These are phyloP conservation scores for Parsonsia alboflavescens DNA, from an alignment of 257 asterid genomes.

Conservation along the genomic window DNA sequence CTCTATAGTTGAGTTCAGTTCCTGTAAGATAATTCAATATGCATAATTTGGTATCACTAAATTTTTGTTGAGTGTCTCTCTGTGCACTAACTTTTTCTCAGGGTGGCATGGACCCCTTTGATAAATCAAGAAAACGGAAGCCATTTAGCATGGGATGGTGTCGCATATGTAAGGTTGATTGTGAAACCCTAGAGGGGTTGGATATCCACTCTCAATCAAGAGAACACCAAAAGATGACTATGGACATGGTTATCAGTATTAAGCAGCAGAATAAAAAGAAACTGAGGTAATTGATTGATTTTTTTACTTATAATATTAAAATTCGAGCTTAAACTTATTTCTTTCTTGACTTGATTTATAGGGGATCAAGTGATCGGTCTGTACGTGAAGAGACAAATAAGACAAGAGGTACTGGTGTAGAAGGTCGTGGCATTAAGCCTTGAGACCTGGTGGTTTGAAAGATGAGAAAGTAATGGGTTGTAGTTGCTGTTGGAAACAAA, in stretches of 20 bases:
- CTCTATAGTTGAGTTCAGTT: background rate
- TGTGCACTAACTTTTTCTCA: conserved; percentile 19
- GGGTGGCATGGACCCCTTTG: conserved; percentile 59
- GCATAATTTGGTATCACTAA: background rate
- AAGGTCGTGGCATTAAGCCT: conserved; percentile 55
- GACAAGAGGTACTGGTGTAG: conserved; percentile 43
- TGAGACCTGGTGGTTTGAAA: conserved; percentile 28
- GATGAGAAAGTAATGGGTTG: conserved; percentile 28
- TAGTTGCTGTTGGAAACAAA: conserved; percentile 30
- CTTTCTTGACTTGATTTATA: conserved; percentile 28
- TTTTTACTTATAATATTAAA: conserved; percentile 3
- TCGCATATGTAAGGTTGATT: conserved; percentile 73
- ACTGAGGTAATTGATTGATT: conserved; percentile 38
- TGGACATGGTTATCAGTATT: conserved; percentile 70
- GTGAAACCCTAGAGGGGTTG: conserved; percentile 76
- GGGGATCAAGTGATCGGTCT: conserved; percentile 47
- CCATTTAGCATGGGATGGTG: conserved; percentile 78
- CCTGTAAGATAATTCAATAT: background rate
- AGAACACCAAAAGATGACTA: conserved; percentile 86
- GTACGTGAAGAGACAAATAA: conserved; percentile 56
- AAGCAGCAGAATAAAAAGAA: conserved; percentile 62
- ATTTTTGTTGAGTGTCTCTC: conserved; percentile 2
- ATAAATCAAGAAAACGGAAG: conserved; percentile 62
- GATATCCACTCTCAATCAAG: conserved; percentile 81
- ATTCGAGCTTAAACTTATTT: conserved; percentile 17